These are phyloP conservation scores for Tylopilus subfusipes DNA, from an alignment of 768 basidiomycete species.

Conservation along the genomic window DNA sequence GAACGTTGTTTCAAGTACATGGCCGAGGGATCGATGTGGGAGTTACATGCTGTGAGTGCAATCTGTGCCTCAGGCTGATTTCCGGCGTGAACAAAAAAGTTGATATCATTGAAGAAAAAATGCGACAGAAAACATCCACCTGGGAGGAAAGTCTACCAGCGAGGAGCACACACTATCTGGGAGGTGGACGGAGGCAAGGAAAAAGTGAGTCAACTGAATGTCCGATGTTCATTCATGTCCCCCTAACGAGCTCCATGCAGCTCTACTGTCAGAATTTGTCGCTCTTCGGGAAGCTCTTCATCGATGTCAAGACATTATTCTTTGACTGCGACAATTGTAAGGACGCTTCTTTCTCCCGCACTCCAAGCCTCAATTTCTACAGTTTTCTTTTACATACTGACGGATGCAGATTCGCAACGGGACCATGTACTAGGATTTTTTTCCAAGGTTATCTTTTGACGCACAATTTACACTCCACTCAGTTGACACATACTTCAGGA, in stretches of 20 bases:
- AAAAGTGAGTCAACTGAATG: constrained; percentile 54
- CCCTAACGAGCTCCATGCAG: constrained; percentile 39
- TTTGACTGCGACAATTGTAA: constrained; percentile 86
- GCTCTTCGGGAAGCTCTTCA: constrained; percentile 97
- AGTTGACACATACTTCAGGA: constrained; percentile 48
- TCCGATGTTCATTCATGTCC: neutral
- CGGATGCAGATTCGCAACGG: constrained; percentile 72
- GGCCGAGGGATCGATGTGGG: constrained; percentile 68
- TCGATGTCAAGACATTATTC: constrained; percentile 94
- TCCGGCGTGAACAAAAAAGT: neutral
- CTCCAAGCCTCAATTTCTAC: neutral
- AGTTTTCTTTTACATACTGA: constrained; percentile 90
- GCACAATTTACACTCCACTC: neutral
- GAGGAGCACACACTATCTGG: constrained; percentile 88
- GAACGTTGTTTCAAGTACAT: constrained; percentile 98
- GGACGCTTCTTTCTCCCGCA: constrained; percentile 21
- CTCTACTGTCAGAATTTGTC: constrained; percentile 95
- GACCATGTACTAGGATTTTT: constrained; percentile 80
- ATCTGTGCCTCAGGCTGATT: too few species aligned
- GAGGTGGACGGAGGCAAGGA: constrained; percentile 88
- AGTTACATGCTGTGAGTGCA: constrained; percentile 57
- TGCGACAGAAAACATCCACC: constrained; percentile 75
- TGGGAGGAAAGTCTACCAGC: constrained; percentile 85
- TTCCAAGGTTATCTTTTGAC: constrained; percentile 46
- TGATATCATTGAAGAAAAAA: constrained; percentile 46